These are phyloP conservation scores for Penicillium psychrofluorescens DNA, from an alignment of 495 filamentous ascomycete genomes.

Conservation along the genomic window DNA sequence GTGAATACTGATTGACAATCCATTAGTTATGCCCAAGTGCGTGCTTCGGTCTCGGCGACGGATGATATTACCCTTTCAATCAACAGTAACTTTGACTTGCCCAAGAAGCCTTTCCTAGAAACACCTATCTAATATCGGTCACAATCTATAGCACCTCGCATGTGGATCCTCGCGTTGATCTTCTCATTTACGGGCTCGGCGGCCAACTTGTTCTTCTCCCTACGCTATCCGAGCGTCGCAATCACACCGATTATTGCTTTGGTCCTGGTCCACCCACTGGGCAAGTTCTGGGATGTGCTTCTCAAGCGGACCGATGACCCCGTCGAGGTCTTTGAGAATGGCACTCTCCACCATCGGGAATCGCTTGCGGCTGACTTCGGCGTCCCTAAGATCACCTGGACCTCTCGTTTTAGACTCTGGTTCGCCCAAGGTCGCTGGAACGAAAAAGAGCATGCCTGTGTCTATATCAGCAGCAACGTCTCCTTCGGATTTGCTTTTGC, in stretches of 20 bases:
- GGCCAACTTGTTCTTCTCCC: constrained; percentile 76
- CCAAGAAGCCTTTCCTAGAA: no score
- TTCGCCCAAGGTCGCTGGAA: constrained; percentile 77
- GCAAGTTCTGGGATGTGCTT: constrained; percentile 66
- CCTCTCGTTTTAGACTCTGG: constrained; percentile 51
- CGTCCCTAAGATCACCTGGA: constrained; percentile 1
- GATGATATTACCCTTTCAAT: constrained; percentile 70
- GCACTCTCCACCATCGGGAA: constrained; percentile 18
- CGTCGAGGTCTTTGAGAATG: constrained; percentile 38
- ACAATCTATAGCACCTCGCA: constrained; percentile 51
- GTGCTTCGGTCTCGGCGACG: constrained; percentile 66
- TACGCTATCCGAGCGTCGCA: constrained; percentile 79
- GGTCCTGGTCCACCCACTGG: constrained; percentile 73
- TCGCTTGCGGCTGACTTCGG: constrained; percentile 8
- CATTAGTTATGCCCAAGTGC: constrained; percentile 55
- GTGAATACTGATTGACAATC: constrained; percentile 1
- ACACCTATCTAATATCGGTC: no score
- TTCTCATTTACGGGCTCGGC: constrained; percentile 76
- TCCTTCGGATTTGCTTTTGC: constrained; percentile 83
- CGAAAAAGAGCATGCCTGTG: constrained; percentile 79
- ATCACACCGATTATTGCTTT: constrained; percentile 82
- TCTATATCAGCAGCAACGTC: constrained; percentile 84
- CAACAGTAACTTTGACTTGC: constrained; percentile 40
- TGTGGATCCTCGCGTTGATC: constrained; percentile 72
- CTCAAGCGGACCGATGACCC: constrained; percentile 59